Base-by-base conservation (phyloP, 2,329 filamentous ascomycete genomes). In the Penicillium digitatum region DNA sequence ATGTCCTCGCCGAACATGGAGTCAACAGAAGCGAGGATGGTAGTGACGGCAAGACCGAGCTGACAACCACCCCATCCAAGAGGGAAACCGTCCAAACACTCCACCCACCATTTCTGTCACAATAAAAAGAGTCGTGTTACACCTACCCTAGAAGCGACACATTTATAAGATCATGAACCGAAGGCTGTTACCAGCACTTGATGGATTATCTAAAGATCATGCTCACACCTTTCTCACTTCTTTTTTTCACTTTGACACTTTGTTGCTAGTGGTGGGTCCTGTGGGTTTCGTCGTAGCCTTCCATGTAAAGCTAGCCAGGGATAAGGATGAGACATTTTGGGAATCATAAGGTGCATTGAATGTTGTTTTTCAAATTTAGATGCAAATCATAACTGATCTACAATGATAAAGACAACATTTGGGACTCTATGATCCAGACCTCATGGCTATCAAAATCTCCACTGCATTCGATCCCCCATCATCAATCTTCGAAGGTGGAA, bases 1-100 rank as follows among this genome's bases (percentile, higher is more conserved):
- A 70, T 57, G 67, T 73, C 16, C 55, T 68, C 24, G 58, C 50
- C 1, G 63, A 64, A 31, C 54, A 54, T 5, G 50, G 62, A 24
- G 42, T 64, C 22, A 27, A 50, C 10, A 42, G 45, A 27, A 45
- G 22, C 8, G 38, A 55, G n/a, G 48, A 32, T 26, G 38, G 40
- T 18, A 14, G 22, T 11, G 48, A 46, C 11, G 45, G 37, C 39
- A 50, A 49, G 44, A 27, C 35, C 5, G 40, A 51, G 9, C 27
- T 52, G 27, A 48, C n/a, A 44, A 6, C 29, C 31, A 16, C 20
- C n/a, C 26, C 45, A 8, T 7, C 22, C 26, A 11, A 35, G 27
- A 5, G 45, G 27, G n/a, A n/a, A 48, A 48, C 38, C 18, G 38
- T 34, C 29, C 29, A 35, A 42, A 34, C 29, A 3, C n/a, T 37